Evolutionary conservation across 306 rosid genomes (phyloP), one percentile per base, ranked within the genome.

Genomic region (Benincasa hispida): DNA sequence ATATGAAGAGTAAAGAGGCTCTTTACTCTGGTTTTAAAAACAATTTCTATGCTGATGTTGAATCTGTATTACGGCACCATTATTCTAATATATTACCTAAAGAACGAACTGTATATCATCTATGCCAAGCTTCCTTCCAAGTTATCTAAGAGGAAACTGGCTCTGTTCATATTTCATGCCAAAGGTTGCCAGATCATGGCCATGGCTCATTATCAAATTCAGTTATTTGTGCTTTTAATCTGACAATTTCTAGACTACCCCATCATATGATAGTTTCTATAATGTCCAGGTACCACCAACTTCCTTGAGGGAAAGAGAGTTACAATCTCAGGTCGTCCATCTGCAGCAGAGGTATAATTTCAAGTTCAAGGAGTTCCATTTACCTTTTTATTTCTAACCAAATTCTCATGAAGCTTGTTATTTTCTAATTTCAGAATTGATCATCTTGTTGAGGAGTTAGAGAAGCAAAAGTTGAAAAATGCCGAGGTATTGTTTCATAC

Each of bases 401-500:
- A 28, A 10, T 27, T 9, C 42, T 72, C 5, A 28, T 30, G 9
- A 28, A 50, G 0, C 76, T 48, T 78, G 56, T 72, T 80, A 9
- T 32, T 73, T 72, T 82, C 69, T 77, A 37, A 72, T 88, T 58
- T 82, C 89, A 95, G 99, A 67, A 75, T 92, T 59, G 89, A 85
- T 74, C 85, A 79, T 75, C 90, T 92, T 55, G 87, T 67, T 27
- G 97, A 92, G 77, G 93, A 91, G 81, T 81, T 92, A 79, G 96
- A 88, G 80, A 87, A 87, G 81, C 97, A 90, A 76, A 94, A 88
- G 84, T 77, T 87, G 90, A 94, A 88, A 87, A 94, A 90, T 79
- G 82, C 86, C 41, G 91, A 90, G 97, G 99, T 91, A 42, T 24
- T 2, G 9, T 60, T 19, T 27, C 27, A 34, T 32, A 19, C 21